Conservation (phyloP, 805 yeast genomes). For the Sugiyamaella boreocaroliniensis region DNA sequence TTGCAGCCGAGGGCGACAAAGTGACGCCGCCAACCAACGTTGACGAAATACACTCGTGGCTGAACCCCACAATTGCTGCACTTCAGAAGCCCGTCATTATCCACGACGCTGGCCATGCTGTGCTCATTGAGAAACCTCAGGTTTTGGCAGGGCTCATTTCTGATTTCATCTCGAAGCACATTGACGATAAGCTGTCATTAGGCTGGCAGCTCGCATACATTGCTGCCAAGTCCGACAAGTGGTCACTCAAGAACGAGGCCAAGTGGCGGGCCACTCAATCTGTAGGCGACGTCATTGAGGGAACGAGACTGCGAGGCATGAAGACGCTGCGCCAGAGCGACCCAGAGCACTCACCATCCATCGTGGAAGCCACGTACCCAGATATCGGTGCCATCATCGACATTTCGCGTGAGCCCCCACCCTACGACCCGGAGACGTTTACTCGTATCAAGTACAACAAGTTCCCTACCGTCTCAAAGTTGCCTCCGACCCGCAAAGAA, state of each 20-base stretch:
- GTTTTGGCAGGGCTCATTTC: conserved; percentile 53
- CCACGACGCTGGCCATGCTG: conserved; percentile 54
- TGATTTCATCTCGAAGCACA: conserved; percentile 45
- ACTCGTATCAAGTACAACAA: conserved; percentile 52
- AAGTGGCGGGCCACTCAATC: conserved; percentile 59
- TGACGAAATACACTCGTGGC: conserved; percentile 28
- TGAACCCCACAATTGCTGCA: conserved; percentile 28
- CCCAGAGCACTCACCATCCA: conserved; percentile 48
- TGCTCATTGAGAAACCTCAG: conserved; percentile 59
- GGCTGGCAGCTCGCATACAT: conserved; percentile 61
- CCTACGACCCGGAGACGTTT: conserved; percentile 58
- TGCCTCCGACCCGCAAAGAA: conserved; percentile 59
- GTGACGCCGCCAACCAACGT: conserved; percentile 45
- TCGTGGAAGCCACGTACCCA: conserved; percentile 44
- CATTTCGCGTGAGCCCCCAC: conserved; percentile 58
- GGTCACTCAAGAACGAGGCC: conserved; percentile 71
- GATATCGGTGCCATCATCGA: conserved; percentile 57
- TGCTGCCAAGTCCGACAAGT: conserved; percentile 53
- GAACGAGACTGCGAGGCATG: conserved; percentile 58
- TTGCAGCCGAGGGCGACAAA: conserved; percentile 53
- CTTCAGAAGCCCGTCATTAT: conserved; percentile 24
- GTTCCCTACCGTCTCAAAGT: conserved; percentile 71
- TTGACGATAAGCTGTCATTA: conserved; percentile 52
- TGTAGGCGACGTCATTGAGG: conserved; percentile 33
- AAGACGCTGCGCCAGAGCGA: conserved; percentile 67